These are phyloP conservation scores for Lachnellula occidentalis DNA, from an alignment of 2,329 filamentous ascomycete genomes.

Conservation along the genomic window DNA sequence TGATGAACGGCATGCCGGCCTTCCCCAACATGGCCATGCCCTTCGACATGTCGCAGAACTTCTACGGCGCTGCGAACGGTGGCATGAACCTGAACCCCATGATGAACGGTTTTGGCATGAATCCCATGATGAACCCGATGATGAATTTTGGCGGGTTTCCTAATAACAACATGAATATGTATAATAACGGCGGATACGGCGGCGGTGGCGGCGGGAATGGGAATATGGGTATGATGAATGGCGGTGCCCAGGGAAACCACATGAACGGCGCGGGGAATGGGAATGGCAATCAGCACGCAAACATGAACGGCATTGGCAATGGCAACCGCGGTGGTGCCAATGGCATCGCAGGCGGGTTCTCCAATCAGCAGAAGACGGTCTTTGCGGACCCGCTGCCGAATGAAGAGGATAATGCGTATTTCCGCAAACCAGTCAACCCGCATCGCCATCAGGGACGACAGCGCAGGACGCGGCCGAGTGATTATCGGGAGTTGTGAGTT, in stretches of 20 bases:
- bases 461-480: slow-evolving; percentile 75
- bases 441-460: slow-evolving; percentile 82
- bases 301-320: slow-evolving; percentile 29
- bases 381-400: slow-evolving; percentile 49
- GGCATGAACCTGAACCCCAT: slow-evolving; percentile 36
- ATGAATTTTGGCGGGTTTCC: slow-evolving; percentile 30
- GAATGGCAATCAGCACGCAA: slow-evolving; percentile 14
- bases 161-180: slow-evolving; percentile 37
- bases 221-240: slow-evolving; percentile 28
- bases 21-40: slow-evolving; percentile 33
- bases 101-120: slow-evolving; percentile 32
- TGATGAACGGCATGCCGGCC: slow-evolving; percentile 42
- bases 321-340: slow-evolving; percentile 30
- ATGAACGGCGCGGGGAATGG: slow-evolving; percentile 26
- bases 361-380: slow-evolving; percentile 48
- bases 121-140: slow-evolving; percentile 29
- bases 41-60: slow-evolving; percentile 16
- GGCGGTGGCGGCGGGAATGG: slow-evolving; percentile 16
- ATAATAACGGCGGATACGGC: slow-evolving; percentile 21
- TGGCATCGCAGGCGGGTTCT: slow-evolving; percentile 36
- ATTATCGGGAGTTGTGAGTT: slow-evolving; percentile 81
- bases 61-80: slow-evolving; percentile 30
- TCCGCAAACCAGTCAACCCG: slow-evolving; percentile 91
- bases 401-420: slow-evolving; percentile 85
- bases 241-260: slow-evolving; percentile 9